Conservation (phyloP, 345 rosid species). For the Cardamine occulta region DNA sequence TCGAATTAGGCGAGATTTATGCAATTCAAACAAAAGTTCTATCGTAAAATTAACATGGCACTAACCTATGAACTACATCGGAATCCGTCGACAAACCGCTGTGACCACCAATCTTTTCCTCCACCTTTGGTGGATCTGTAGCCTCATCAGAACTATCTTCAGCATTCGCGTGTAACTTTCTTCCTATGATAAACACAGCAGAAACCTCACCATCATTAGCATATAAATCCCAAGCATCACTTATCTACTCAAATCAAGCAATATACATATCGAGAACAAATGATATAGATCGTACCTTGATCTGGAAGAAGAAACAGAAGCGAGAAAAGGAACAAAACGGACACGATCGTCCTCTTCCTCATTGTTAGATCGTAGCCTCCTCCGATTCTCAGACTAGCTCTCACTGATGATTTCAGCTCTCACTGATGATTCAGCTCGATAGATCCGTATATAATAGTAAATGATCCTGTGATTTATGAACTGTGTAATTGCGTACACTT, state of each 20-base stretch:
- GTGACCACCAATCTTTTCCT: conserved; percentile 93
- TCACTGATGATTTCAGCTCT: too few species aligned
- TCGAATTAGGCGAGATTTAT: background rate
- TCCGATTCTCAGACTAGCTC: conserved; percentile 12
- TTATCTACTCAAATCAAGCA: conserved; percentile 11
- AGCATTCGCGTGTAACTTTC: conserved; percentile 82
- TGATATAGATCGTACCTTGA: conserved; percentile 63
- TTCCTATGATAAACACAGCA: conserved; percentile 49
- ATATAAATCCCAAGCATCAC: conserved; percentile 5
- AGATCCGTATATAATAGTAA: conserved; percentile 39
- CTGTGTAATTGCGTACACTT: conserved; percentile 26
- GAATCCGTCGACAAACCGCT: conserved; percentile 93
- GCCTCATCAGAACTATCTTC: conserved; percentile 61
- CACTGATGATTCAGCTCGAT: conserved; percentile 18
- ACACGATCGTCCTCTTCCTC: conserved; percentile 94
- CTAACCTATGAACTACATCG: conserved; percentile 84
- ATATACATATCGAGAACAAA: conserved; percentile 2
- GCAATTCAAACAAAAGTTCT: background rate
- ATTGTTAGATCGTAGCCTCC: conserved; percentile 44
- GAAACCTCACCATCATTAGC: conserved; percentile 37
- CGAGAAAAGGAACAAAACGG: conserved; percentile 71
- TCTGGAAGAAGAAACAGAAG: conserved; percentile 73
- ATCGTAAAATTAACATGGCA: background rate
- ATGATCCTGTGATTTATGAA: conserved; percentile 1
- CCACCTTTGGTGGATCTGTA: conserved; percentile 89